phyloP scores from a whole-genome alignment of 2,329 filamentous ascomycete genomes.

The Sporothrix euskadiensis region DNA sequence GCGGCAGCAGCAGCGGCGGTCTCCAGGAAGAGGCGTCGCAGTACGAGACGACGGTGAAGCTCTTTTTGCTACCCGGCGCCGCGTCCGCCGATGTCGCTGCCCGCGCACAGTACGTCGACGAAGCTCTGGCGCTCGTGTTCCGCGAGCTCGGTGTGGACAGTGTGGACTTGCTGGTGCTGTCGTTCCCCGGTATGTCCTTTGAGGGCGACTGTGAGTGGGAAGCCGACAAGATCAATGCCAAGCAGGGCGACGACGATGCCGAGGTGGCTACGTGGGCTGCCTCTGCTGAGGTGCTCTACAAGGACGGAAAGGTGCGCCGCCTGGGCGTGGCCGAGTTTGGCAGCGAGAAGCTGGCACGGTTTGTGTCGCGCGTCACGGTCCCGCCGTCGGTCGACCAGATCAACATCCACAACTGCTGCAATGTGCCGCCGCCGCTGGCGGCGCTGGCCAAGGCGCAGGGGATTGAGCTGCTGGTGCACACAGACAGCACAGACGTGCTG shows the following conservation, averaged over 20 bases:
- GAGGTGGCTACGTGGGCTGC: constrained; percentile 68
- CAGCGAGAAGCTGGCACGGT: constrained; percentile 74
- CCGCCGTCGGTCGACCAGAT: constrained; percentile 89
- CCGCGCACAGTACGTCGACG: constrained; percentile 69
- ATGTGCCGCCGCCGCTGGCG: constrained; percentile 84
- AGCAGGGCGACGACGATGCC: constrained; percentile 66
- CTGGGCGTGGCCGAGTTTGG: constrained; percentile 92
- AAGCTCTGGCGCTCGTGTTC: constrained; percentile 77
- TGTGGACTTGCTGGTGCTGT: constrained; percentile 87
- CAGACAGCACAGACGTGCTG: constrained; percentile 89
- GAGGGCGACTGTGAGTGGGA: constrained; percentile 88
- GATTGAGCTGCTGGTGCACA: constrained; percentile 89
- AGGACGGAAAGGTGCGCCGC: constrained; percentile 68
- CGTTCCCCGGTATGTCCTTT: constrained; percentile 90
- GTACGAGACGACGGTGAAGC: constrained; percentile 93
- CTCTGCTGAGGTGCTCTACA: constrained; percentile 68
- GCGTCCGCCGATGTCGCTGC: constrained; percentile 57
- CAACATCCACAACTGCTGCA: constrained; percentile 93
- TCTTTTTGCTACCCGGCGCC: constrained; percentile 84
- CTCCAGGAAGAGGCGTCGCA: constrained; percentile 77
- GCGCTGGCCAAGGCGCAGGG: constrained; percentile 77
- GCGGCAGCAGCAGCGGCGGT: constrained; percentile 25
- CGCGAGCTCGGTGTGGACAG: constrained; percentile 73
- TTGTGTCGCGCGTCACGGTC: constrained; percentile 69
- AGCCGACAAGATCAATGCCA: constrained; percentile 62